A percentile compares a stretch with the other conserved stretches of the same genome.
Conservation (phyloP, 176 grass and related monocot species). For the Bromus sterilis region DNA sequence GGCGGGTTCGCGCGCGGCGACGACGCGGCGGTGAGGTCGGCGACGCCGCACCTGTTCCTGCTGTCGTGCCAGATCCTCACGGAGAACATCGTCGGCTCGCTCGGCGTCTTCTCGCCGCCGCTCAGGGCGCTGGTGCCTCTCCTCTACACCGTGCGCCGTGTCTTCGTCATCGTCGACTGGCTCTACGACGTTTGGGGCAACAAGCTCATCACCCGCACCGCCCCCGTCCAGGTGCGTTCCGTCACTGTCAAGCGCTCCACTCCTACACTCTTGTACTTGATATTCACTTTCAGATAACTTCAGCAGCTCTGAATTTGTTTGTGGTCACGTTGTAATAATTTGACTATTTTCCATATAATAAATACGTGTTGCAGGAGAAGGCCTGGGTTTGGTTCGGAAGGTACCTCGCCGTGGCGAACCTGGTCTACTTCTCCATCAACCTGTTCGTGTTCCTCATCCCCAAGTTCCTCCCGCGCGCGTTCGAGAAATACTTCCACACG, state of each 20-base stretch:
- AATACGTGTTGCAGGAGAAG: slow-evolving; percentile 51
- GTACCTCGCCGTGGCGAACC: slow-evolving; percentile 52
- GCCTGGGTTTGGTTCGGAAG: slow-evolving; percentile 79
- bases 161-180: slow-evolving; percentile 81
- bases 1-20: slow-evolving; percentile 82
- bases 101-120: slow-evolving; percentile 72
- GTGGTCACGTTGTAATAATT: too few relatives aligned
- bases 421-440: slow-evolving; percentile 75
- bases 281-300: not conserved
- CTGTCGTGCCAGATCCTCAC: slow-evolving; percentile 90
- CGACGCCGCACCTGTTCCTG: slow-evolving; percentile 89
- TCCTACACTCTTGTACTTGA: too few relatives aligned
- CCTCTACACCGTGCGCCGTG: slow-evolving; percentile 76
- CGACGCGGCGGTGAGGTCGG: slow-evolving; percentile 51
- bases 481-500: slow-evolving; percentile 79
- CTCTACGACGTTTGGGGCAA: slow-evolving; percentile 44
- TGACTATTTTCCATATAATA: too few relatives aligned
- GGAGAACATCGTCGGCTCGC: slow-evolving; percentile 70
- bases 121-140: slow-evolving; percentile 67
- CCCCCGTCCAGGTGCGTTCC: slow-evolving; percentile 17
- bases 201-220: not conserved
- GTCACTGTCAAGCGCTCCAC: too few relatives aligned
- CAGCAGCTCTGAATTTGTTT: too few relatives aligned
- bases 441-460: slow-evolving; percentile 83
- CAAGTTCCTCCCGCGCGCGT: slow-evolving; percentile 57